A percentile compares a stretch with the other conserved stretches of the same genome.
Evolutionary conservation across 2,329 filamentous ascomycete species (phyloP).

Genomic region (Emmonsiellopsis sp.): DNA sequence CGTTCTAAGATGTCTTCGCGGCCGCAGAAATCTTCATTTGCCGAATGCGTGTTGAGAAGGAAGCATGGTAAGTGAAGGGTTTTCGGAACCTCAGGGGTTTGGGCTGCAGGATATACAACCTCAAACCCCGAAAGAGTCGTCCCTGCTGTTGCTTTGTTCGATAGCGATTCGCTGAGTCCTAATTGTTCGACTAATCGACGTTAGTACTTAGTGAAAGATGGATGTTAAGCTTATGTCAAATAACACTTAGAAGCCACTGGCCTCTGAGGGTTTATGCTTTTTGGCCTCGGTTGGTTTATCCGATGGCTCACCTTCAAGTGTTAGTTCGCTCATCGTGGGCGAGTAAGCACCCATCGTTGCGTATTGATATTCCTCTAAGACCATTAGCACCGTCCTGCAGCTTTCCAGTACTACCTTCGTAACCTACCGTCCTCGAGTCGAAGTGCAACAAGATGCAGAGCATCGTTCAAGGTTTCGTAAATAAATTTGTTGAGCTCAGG

Average conservation of each 20-base stretch:
- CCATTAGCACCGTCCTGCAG: slow-evolving; percentile 5
- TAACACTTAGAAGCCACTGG: too few species aligned
- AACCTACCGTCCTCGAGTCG: slow-evolving; percentile 10
- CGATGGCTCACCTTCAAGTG: slow-evolving; percentile 6
- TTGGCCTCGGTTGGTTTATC: too few species aligned
- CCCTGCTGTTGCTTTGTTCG: slow-evolving; percentile 4
- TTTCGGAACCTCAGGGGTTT: slow-evolving; percentile 1
- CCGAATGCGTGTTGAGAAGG: slow-evolving; percentile 3
- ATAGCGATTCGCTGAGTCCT: slow-evolving; percentile 4
- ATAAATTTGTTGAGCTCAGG: slow-evolving; percentile 6
- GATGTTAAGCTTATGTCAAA: background rate
- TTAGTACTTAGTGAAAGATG: slow-evolving; percentile 4
- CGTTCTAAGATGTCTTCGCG: slow-evolving; percentile 15
- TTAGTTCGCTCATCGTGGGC: slow-evolving; percentile 13
- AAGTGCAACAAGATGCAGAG: slow-evolving; percentile 8
- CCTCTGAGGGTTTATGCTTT: too few species aligned
- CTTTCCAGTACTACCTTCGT: slow-evolving; percentile 2
- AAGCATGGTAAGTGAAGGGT: slow-evolving; percentile 6
- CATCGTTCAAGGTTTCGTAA: slow-evolving; percentile 4
- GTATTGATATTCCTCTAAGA: slow-evolving; percentile 13
- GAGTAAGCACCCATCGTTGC: slow-evolving; percentile 14
- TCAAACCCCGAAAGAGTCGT: slow-evolving; percentile 5
- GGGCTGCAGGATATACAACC: slow-evolving; percentile 1
- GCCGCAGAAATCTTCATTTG: slow-evolving; percentile 14
- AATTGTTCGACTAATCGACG: slow-evolving; percentile 4